Evolutionary conservation across 345 rosid genomes (phyloP).

Genomic region (Camelina laxa): DNA sequence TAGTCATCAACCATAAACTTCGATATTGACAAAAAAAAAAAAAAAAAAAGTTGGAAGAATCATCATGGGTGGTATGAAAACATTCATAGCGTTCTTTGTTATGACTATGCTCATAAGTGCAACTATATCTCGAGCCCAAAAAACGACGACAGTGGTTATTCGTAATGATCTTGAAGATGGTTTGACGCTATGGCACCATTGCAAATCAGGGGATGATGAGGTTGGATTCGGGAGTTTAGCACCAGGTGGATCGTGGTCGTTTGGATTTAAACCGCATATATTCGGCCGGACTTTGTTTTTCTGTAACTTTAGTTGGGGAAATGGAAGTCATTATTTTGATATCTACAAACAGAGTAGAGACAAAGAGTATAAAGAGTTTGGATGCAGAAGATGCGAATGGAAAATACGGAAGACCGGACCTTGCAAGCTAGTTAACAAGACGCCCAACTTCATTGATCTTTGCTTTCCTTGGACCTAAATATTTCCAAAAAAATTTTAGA

Average conservation of each 20-base stretch:
- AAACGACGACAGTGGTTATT: slow-evolving; percentile 8
- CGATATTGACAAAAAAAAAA: not conserved
- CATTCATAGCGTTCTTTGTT: not conserved
- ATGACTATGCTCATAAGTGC: slow-evolving; percentile 16
- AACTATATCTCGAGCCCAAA: not conserved
- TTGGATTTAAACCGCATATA: not conserved
- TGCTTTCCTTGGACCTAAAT: slow-evolving; percentile 5
- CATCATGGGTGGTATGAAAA: not conserved
- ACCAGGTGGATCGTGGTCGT: slow-evolving; percentile 22
- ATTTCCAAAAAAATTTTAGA: not conserved
- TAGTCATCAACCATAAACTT: not conserved
- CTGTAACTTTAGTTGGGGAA: not conserved
- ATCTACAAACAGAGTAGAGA: slow-evolving; percentile 26
- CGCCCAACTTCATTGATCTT: not conserved
- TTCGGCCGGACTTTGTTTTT: slow-evolving; percentile 11
- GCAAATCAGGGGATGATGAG: slow-evolving; percentile 16
- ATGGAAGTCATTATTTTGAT: not conserved
- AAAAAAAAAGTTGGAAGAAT: not conserved
- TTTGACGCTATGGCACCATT: not conserved
- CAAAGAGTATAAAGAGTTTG: not conserved
- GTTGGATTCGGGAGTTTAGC: not conserved
- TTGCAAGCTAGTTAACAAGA: not conserved
- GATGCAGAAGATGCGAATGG: slow-evolving; percentile 11
- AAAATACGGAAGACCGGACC: not conserved
- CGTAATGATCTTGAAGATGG: slow-evolving; percentile 13